Evolutionary conservation across 1,284 basidiomycete genomes (phyloP).

Genomic region (Ceratobasidium sp.): DNA sequence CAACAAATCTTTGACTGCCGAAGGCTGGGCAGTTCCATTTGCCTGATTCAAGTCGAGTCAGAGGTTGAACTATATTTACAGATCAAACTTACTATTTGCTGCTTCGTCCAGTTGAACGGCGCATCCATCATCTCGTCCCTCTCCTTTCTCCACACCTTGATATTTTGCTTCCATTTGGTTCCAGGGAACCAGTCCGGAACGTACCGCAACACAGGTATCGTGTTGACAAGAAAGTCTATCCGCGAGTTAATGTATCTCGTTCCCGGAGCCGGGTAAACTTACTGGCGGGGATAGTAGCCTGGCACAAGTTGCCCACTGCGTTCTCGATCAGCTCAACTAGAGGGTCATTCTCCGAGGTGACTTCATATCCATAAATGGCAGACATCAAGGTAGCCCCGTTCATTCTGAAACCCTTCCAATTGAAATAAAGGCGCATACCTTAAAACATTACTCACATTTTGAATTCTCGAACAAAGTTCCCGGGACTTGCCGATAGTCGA

Average conservation of each 20-base stretch:
- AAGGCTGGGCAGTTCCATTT: background rate
- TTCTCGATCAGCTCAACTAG: conserved; percentile 12
- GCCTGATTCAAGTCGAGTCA: background rate
- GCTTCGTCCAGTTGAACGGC: conserved; percentile 22
- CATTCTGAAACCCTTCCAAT: conserved; percentile 5
- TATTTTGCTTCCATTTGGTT: conserved; percentile 16
- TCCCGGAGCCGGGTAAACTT: too few species aligned
- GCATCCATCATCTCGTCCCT: conserved; percentile 20
- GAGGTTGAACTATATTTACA: too few species aligned
- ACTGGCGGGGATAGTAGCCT: conserved; percentile 20
- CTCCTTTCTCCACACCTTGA: conserved; percentile 18
- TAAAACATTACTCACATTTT: too few species aligned
- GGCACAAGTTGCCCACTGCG: background rate
- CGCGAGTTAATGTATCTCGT: too few species aligned
- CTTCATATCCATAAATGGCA: conserved; percentile 30
- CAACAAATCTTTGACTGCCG: conserved; percentile 9
- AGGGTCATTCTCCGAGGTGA: conserved; percentile 29
- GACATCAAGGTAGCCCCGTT: conserved; percentile 12
- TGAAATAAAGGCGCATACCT: too few species aligned
- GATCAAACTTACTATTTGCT: conserved; percentile 16
- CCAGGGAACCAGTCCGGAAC: conserved; percentile 38
- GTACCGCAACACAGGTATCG: conserved; percentile 27
- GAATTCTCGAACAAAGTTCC: conserved; percentile 7
- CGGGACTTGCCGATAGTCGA: background rate
- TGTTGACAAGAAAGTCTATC: too few species aligned